Percentiles rank a stretch among this genome's conserved stretches.
Conservation (phyloP, 2,329 filamentous ascomycete genomes). For the Fusarium succisae region DNA sequence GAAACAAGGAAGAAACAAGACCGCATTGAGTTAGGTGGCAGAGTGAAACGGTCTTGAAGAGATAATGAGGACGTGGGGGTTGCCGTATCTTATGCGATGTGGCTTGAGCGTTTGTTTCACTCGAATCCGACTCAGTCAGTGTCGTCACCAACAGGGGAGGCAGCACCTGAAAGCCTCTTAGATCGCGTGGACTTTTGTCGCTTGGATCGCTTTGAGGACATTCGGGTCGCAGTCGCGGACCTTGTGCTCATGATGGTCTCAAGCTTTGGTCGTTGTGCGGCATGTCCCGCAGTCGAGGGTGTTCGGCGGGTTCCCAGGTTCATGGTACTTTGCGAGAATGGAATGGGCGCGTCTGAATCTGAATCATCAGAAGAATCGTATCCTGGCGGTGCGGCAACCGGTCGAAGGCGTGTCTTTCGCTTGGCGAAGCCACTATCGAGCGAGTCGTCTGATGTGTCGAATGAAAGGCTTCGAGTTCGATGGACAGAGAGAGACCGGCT, state of each 20-base stretch:
- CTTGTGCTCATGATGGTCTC: slow-evolving; percentile 59
- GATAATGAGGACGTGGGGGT: slow-evolving; percentile 13
- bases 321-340: slow-evolving; percentile 39
- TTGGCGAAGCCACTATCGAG: slow-evolving; percentile 44
- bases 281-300: slow-evolving; percentile 43
- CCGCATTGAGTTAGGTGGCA: not conserved
- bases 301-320: slow-evolving; percentile 37
- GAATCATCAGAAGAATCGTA: slow-evolving; percentile 49
- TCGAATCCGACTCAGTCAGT: slow-evolving; percentile 41
- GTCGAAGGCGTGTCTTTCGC: slow-evolving; percentile 42
- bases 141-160: slow-evolving; percentile 52
- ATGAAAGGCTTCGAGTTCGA: slow-evolving; percentile 51
- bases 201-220: slow-evolving; percentile 44
- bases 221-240: slow-evolving; percentile 41
- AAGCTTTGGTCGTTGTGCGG: slow-evolving; percentile 55
- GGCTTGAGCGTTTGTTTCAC: slow-evolving; percentile 24
- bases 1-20: slow-evolving; percentile 12
- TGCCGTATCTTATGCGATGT: slow-evolving; percentile 10
- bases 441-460: slow-evolving; percentile 50
- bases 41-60: slow-evolving; percentile 21
- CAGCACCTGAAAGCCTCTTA: slow-evolving; percentile 45
- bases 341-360: slow-evolving; percentile 39
- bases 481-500: slow-evolving; percentile 46
- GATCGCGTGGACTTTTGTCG: slow-evolving; percentile 44
- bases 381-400: slow-evolving; percentile 44